Evolutionary conservation across 2,329 filamentous ascomycete species (phyloP), one percentile per base, ranked within the genome.

Genomic region (Pseudocercospora macadamiae): DNA sequence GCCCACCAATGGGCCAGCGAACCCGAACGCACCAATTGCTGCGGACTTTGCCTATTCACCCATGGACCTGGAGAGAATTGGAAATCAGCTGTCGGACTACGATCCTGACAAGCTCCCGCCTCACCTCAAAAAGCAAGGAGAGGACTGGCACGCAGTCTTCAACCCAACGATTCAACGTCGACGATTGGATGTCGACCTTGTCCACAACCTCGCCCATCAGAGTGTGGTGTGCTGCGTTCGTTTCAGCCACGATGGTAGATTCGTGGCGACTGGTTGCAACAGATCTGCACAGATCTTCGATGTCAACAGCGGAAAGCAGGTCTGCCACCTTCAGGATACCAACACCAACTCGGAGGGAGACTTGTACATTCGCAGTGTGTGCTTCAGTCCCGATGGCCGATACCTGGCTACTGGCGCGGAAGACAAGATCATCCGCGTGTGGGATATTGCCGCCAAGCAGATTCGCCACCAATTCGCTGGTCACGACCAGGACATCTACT

Each of bases 281-380:
- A 84, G 93, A 64, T 96, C 92, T n/a, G 95, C 95, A n/a, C 93
- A 97, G 77, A 99, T 99, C 69, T 99, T 95, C 75, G 95, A 99
- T 66, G 93, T 97, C 39, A 83, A 86, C 69, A 89, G 86, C 14
- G 95, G 95, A 56, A 86, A 91, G 67, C 95, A 93, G 74, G 87
- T 97, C 54, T 95, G 91, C 66, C 89, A 95, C 59, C 81, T 97
- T 30, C 91, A 96, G 75, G 95, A 99, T 69, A 89, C 93, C 68
- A 89, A 83, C 45, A 90, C 92, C 45, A 91, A 96, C 66, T 87
- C 93, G 68, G 88, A 90, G 55, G 93, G 93, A 25, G 95, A 99
- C 76, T 82, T 99, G 28, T 99, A 97, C 76, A 99, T 99, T 69
- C 83, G 95, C 68, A 97, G 93, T 70, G 95, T 99, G 55, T 99